Evolutionary conservation across 2,329 filamentous ascomycete species (phyloP).

Genomic region (Coniosporium tulheliwenetii): DNA sequence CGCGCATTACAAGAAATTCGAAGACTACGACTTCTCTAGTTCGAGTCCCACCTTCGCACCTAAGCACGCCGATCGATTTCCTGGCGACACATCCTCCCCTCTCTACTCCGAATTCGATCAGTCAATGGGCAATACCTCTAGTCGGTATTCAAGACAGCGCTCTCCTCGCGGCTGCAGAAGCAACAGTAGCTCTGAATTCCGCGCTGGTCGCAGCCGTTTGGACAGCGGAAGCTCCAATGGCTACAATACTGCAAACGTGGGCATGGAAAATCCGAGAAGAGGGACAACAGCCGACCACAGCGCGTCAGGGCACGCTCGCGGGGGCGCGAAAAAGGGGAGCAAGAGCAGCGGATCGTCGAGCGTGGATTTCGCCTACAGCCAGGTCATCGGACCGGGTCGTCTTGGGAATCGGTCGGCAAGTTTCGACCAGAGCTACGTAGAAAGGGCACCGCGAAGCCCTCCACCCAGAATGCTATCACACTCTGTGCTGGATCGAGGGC

Average conservation of each 20-base stretch:
- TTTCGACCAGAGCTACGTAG: slow-evolving; percentile 49
- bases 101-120: slow-evolving; percentile 39
- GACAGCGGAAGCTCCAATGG: slow-evolving; percentile 15
- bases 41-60: slow-evolving; percentile 10
- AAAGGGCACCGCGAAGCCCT: slow-evolving; percentile 17
- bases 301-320: slow-evolving; percentile 15
- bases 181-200: slow-evolving; percentile 64
- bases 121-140: slow-evolving; percentile 18
- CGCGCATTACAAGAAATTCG: not conserved
- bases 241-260: slow-evolving; percentile 10
- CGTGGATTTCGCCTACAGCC: slow-evolving; percentile 47
- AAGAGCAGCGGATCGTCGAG: slow-evolving; percentile 57
- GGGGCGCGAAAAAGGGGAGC: slow-evolving; percentile 45
- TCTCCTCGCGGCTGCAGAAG: slow-evolving; percentile 40
- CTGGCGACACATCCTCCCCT: slow-evolving; percentile 44
- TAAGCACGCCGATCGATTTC: slow-evolving; percentile 26
- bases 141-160: slow-evolving; percentile 24
- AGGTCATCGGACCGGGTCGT: slow-evolving; percentile 42
- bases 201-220: slow-evolving; percentile 11
- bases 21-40: not conserved
- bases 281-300: slow-evolving; percentile 13
- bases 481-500: slow-evolving; percentile 27
- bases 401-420: slow-evolving; percentile 47
- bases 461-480: slow-evolving; percentile 16
- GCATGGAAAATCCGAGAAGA: slow-evolving; percentile 10